These are phyloP conservation scores for Moesziomyces sp. DNA, from an alignment of 1,284 basidiomycete genomes.

Conservation along the genomic window DNA sequence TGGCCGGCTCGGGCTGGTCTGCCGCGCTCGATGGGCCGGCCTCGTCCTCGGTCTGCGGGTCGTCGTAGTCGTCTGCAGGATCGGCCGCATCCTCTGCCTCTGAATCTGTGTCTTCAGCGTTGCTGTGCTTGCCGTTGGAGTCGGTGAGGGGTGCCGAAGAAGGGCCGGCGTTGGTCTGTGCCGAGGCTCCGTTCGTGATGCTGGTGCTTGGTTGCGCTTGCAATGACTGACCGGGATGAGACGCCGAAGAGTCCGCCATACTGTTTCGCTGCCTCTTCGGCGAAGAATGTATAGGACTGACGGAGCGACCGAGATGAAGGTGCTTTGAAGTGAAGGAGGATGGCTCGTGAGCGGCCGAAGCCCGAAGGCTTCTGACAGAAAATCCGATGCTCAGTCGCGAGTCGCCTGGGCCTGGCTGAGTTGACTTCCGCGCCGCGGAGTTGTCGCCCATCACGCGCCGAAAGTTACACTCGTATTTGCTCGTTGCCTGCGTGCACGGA, in stretches of 20 bases:
- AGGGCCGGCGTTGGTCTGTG: conserved; percentile 17
- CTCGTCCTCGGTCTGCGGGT: conserved; percentile 49
- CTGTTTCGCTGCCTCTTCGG: not conserved
- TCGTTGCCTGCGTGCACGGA: no score
- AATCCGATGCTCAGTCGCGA: no score
- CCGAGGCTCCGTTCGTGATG: no score
- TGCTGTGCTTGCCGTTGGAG: conserved; percentile 12
- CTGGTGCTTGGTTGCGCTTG: no score
- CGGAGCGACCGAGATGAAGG: not conserved
- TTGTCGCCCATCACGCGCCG: no score
- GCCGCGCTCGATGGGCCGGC: conserved; percentile 28
- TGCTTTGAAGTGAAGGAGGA: not conserved
- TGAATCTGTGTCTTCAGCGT: conserved; percentile 40
- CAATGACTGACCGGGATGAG: not conserved
- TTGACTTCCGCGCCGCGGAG: no score
- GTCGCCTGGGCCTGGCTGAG: no score
- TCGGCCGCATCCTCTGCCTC: conserved; percentile 43
- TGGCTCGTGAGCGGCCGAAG: no score
- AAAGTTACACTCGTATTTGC: no score
- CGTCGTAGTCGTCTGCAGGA: conserved; percentile 12
- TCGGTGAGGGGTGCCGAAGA: conserved; percentile 41
- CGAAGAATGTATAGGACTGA: not conserved
- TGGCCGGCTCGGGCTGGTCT: conserved; percentile 16
- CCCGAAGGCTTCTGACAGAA: no score
- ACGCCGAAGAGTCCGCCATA: conserved; percentile 12